Evolutionary conservation across 148 eudicot genomes (phyloP), one percentile per base, ranked within the genome.

Genomic region (Silene uniflora): DNA sequence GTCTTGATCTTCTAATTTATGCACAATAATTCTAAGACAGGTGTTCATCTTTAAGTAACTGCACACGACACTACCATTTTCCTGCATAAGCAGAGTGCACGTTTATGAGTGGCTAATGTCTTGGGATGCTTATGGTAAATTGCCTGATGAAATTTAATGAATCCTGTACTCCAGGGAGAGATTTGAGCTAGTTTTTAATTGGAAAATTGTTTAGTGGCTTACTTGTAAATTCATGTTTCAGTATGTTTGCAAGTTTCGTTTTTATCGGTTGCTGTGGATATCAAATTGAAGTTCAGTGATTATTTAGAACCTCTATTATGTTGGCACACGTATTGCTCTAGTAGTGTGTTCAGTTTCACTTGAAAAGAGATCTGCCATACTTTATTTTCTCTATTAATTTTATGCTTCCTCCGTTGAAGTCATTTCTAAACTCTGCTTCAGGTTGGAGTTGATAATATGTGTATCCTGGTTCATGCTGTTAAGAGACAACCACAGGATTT

Each of bases 361-460:
- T 46, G 11, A 2, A 19, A 18, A 17, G 42, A 21, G 55, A 11
- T 42, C 16, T 19, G 10, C 35, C 12, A 39, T 16, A 35, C 52
- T 35, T 44, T 4, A 64, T 39, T 67, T 7, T 67, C 49, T 67
- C 49, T 0, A 21, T 35, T 67, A 67, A 65, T 2, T 61, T 7
- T 8, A 22, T 61, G 25, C 12, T 52, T 52, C 56, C 56, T 10
- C 56, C 56, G 4, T 52, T 52, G 44, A 52, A 52, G 18, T 52
- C 56, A 16, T 52, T 52, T 52, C 24, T 52, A 16, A 69, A 58
- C 21, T 7, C 47, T 82, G 72, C 29, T 12, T 73, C 88, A 96
- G 99, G 99, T 96, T 76, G 99, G 99, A 75, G 99, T 96, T 66
- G 99, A 96, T 81, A 96, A 96, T 79, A 96, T 96, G 99, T 96